Evolutionary conservation across 352 stramenopile species (phyloP).

Genomic region (Phytophthora podocarpi): DNA sequence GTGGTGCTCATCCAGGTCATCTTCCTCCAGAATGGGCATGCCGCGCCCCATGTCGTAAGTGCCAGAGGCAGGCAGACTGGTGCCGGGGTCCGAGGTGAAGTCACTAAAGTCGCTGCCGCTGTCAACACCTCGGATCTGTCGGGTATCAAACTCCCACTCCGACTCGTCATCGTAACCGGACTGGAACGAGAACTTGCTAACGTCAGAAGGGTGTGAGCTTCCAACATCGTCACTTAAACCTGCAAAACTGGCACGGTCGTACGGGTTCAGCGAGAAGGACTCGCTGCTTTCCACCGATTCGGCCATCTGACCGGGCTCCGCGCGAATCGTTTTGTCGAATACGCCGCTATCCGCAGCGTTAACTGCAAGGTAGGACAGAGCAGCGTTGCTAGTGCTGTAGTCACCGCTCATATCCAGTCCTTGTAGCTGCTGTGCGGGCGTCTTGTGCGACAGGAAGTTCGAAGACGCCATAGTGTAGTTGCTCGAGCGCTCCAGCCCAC

Average conservation of each 20-base stretch:
- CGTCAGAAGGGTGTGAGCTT: conserved; percentile 58
- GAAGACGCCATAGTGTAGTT: conserved; percentile 69
- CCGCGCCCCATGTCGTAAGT: conserved; percentile 59
- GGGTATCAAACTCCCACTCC: conserved; percentile 76
- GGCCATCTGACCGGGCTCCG: conserved; percentile 17
- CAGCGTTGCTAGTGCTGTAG: conserved; percentile 47
- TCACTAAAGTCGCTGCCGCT: conserved; percentile 38
- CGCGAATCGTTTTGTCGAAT: conserved; percentile 39
- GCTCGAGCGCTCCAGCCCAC: conserved; percentile 43
- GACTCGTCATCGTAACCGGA: conserved; percentile 73
- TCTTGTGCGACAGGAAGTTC: conserved; percentile 74
- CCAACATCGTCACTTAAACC: conserved; percentile 57
- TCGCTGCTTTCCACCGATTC: conserved; percentile 40
- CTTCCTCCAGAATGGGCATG: conserved; percentile 75
- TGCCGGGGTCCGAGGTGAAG: conserved; percentile 42
- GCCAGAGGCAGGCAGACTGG: conserved; percentile 38
- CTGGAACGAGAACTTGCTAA: conserved; percentile 78
- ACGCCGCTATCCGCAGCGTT: conserved; percentile 32
- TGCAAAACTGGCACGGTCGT: conserved; percentile 72
- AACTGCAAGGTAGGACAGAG: conserved; percentile 41
- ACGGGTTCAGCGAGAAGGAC: conserved; percentile 79
- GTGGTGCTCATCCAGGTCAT: conserved; percentile 39
- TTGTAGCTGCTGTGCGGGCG: conserved; percentile 40
- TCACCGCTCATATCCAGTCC: conserved; percentile 36
- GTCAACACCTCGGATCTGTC: conserved; percentile 34